phyloP scores from a whole-genome alignment of 179 eudicot species.

The Carnegiea gigantea region DNA sequence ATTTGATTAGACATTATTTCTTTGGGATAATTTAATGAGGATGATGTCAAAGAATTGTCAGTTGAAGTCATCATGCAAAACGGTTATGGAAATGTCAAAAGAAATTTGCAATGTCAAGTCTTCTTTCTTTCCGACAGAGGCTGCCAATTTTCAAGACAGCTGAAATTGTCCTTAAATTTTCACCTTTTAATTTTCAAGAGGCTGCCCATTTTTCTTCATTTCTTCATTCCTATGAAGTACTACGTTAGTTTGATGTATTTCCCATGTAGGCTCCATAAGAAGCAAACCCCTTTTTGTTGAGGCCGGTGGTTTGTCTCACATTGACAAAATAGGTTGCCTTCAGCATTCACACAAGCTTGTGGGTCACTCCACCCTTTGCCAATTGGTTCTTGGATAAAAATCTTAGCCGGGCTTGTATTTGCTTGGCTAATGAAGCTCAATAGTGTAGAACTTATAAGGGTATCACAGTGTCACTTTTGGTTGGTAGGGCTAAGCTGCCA shows the following conservation, averaged over 20 bases:
- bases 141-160: too few relatives aligned
- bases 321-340: neutral
- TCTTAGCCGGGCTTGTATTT: neutral
- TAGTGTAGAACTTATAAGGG: neutral
- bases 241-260: too few relatives aligned
- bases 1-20: neutral
- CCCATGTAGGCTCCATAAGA: neutral
- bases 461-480: neutral
- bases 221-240: too few relatives aligned
- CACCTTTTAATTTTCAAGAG: too few relatives aligned
- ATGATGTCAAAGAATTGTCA: neutral
- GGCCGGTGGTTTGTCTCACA: neutral
- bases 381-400: neutral
- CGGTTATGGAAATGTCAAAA: neutral
- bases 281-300: neutral
- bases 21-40: constrained; percentile 9
- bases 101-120: neutral
- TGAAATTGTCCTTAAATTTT: too few relatives aligned
- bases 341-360: neutral
- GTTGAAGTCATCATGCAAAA: neutral
- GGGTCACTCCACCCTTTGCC: neutral
- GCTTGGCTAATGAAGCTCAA: neutral
- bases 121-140: neutral
- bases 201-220: too few relatives aligned
- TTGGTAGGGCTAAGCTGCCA: too few relatives aligned